A percentile compares a stretch with the other conserved stretches of the same genome.
Evolutionary conservation across 2,329 filamentous ascomycete species (phyloP).

Genomic region (Fusarium protoensiforme): DNA sequence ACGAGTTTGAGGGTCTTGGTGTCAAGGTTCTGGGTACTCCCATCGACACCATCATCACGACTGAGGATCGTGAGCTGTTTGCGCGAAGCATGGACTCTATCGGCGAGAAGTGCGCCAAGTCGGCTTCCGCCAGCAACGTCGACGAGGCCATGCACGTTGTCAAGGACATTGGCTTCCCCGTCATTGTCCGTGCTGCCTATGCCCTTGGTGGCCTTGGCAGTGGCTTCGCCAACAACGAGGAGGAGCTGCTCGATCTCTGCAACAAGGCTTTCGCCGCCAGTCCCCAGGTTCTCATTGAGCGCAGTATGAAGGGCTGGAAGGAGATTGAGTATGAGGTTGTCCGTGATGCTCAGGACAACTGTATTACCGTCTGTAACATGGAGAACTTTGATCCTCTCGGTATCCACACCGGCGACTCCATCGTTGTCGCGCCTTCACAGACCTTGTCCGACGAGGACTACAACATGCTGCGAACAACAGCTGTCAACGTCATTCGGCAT

Average conservation of each 20-base stretch:
- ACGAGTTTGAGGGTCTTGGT: constrained; percentile 92
- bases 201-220: constrained; percentile 94
- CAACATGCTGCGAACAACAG: constrained; percentile 97
- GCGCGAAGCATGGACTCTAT: constrained; percentile 99
- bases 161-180: constrained; percentile 92
- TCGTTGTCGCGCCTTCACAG: constrained; percentile 96
- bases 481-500: constrained; percentile 98
- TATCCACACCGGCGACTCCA: constrained; percentile 98
- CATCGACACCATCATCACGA: constrained; percentile 98
- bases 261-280: constrained; percentile 95
- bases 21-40: constrained; percentile 96
- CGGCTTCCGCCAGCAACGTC: constrained; percentile 87
- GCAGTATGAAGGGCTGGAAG: constrained; percentile 99
- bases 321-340: constrained; percentile 99
- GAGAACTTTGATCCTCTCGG: constrained; percentile 95
- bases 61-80: constrained; percentile 97
- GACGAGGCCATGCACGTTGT: constrained; percentile 91
- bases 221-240: constrained; percentile 91
- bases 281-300: constrained; percentile 95
- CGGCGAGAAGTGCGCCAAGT: constrained; percentile 97
- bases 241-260: constrained; percentile 87
- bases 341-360: constrained; percentile 97
- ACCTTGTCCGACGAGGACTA: constrained; percentile 98
- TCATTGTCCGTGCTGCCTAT: constrained; percentile 97
- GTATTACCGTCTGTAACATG: constrained; percentile 92